Evolutionary conservation across 305 asterid genomes (phyloP), one percentile per base, ranked within the genome.

Genomic region (Withania somnifera): DNA sequence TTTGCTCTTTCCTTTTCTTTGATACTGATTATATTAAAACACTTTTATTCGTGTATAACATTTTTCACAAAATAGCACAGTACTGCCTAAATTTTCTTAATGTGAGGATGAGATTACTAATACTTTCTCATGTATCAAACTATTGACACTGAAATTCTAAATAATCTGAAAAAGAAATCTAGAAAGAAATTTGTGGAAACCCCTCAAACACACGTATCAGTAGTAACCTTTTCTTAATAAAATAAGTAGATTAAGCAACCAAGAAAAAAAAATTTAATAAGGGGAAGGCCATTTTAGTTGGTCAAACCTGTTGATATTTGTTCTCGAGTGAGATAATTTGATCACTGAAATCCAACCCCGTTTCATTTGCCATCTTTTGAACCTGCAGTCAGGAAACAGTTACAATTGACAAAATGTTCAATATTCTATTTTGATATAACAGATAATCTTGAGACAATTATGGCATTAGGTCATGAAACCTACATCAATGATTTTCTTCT

Each of bases 361-460:
- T 93, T 86, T 93, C 98, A 79, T 92, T 93, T 81, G 97, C 97
- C 98, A 90, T 94, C 90, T 85, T 94, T 88, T 93, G 95, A 80
- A 94, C 97, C 98, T 94, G 88, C 82, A 89, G 56, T 54, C 60
- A 38, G 81, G 69, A 83, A 82, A 76, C 76, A 81, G 40, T 69
- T 79, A 50, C 63, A 75, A 28, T 50, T 75, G 80, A 75, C 28
- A 75, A 75, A 38, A 50, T 26, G 42, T n/a, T 51, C 38, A 26
- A n/a, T 51, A 2, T 28, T 75, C 42, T 75, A 26, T 30, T 24
- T 50, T 75, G 17, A 28, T 17, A 50, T 17, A 26, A 32, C 47
- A 50, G 22, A 51, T 9, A 50, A 75, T 75, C 47, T 50, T n/a
- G 58, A 75, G 63, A 75, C n/a, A 26, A 50, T 50, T 32, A 9